Base-by-base conservation (phyloP, 192 early-diverging fungal species). In the Umbelopsis ramanniana region DNA sequence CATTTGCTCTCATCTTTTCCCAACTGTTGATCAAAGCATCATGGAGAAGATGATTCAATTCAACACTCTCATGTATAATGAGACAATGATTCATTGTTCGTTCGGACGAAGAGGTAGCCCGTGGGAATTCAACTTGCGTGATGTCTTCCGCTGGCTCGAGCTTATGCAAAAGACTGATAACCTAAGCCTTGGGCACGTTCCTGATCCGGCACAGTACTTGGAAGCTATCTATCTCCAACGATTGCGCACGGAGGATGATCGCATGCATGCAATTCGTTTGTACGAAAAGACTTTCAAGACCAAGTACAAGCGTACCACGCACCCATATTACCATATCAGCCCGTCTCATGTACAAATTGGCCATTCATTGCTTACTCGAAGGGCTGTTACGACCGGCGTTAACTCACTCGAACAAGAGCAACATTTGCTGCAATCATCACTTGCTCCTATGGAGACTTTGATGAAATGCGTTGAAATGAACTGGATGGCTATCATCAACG, bases 51-150 rank as follows among this genome's bases (percentile, higher is more conserved):
- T 93, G 86, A 88, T 91, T 33, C 82, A 89, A 33, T 98, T 98
- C 78, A 98, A 97, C 79, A 84, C 86, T 68, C 81, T 83, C 9
- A 92, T 99, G 89, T 94, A 94, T 74, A 79, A 90, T 48, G 90
- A 92, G 67, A 95, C 93, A 0, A 95, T 94, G 90, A 85, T 86
- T 52, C 83, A 86, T 53, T 87, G 93, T 23, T 72, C 74, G 52
- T 97, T 96, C 86, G 85, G 82, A 23, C 80, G 87, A 4, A 80
- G 84, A 2, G 97, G 97, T 12, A 82, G 87, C 17, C 97, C 97
- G 2, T 99, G 97, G 97, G 97, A 99, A 74, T 99, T 98, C 79
- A 99, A 99, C 73, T 77, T 99, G 72, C 93, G 97, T n/a, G 97
- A 99, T 84, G 92, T 97, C 29, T 88, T 94, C 78, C 90, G 97